Evolutionary conservation across 495 filamentous ascomycete genomes (phyloP).

Genomic region (Aspergillus avenaceus): DNA sequence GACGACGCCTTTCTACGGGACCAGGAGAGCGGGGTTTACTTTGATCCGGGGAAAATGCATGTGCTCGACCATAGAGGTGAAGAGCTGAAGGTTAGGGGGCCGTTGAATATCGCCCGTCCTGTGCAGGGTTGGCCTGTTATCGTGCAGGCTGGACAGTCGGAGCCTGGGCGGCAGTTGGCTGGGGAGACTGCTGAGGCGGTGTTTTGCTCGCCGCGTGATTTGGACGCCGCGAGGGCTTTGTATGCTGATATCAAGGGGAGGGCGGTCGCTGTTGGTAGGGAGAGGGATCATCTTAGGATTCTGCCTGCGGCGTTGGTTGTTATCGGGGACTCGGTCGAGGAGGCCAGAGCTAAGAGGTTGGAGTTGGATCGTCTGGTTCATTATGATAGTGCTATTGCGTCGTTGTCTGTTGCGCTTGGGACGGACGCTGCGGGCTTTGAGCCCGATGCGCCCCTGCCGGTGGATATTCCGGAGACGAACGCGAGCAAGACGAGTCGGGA

Average conservation of each 20-base stretch:
- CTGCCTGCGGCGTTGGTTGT: slow-evolving; percentile 49
- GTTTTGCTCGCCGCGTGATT: slow-evolving; percentile 39
- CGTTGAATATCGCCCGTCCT: slow-evolving; percentile 50
- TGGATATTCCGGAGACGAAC: slow-evolving; percentile 47
- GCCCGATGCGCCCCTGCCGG: slow-evolving; percentile 45
- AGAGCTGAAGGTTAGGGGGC: slow-evolving; percentile 41
- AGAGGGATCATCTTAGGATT: slow-evolving; percentile 45
- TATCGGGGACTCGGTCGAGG: slow-evolving; percentile 38
- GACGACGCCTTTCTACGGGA: slow-evolving; percentile 51
- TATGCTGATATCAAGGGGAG: slow-evolving; percentile 51
- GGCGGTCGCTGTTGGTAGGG: slow-evolving; percentile 37
- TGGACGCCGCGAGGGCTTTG: slow-evolving; percentile 44
- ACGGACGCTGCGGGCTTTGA: slow-evolving; percentile 44
- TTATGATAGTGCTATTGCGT: slow-evolving; percentile 54
- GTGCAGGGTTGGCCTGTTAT: slow-evolving; percentile 55
- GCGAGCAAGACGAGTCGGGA: slow-evolving; percentile 48
- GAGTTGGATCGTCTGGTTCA: slow-evolving; percentile 50
- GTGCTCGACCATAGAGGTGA: slow-evolving; percentile 47
- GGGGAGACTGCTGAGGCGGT: slow-evolving; percentile 54
- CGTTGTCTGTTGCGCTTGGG: slow-evolving; percentile 45
- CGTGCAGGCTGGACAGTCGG: slow-evolving; percentile 52
- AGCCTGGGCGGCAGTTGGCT: slow-evolving; percentile 49
- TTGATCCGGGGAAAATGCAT: slow-evolving; percentile 46
- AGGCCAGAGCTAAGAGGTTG: slow-evolving; percentile 45
- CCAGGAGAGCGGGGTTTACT: slow-evolving; percentile 42